Evolutionary conservation across 108 stramenopile genomes (phyloP).

Genomic region (Nitzschia palea): DNA sequence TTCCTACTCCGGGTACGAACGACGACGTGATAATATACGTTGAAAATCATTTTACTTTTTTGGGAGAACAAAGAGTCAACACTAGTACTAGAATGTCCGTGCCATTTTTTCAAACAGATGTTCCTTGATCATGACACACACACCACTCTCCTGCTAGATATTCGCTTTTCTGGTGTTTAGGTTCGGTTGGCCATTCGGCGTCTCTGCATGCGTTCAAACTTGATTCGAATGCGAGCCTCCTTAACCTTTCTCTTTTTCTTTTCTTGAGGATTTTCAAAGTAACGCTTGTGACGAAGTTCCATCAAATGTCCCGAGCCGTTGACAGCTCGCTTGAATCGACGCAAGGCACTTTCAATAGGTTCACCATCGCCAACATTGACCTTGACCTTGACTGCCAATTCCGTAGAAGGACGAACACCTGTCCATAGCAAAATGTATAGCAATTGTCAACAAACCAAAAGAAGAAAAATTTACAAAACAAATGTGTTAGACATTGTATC

Average conservation of each 20-base stretch:
- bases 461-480: background rate
- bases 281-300: conserved; percentile 83
- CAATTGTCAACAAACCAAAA: background rate
- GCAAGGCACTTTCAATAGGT: conserved; percentile 85
- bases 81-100: too few relatives aligned
- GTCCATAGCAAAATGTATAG: background rate
- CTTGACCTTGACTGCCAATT: conserved; percentile 63
- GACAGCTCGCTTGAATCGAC: conserved; percentile 89
- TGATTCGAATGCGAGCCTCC: conserved; percentile 81
- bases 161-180: too few relatives aligned
- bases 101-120: too few relatives aligned
- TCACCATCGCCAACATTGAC: conserved; percentile 82
- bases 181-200: conserved; percentile 66
- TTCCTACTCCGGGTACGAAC: too few relatives aligned
- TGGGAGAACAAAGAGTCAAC: too few relatives aligned
- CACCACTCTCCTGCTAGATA: too few relatives aligned
- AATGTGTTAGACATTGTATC: background rate
- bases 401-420: conserved; percentile 38
- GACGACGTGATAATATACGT: too few relatives aligned
- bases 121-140: too few relatives aligned
- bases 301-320: conserved; percentile 91
- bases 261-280: conserved; percentile 90
- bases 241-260: conserved; percentile 88
- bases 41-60: too few relatives aligned
- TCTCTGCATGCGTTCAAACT: conserved; percentile 87